A percentile compares a stretch with the other conserved stretches of the same genome.
Evolutionary conservation across 768 basidiomycete genomes (phyloP).

Genomic region (Trametes maxima): DNA sequence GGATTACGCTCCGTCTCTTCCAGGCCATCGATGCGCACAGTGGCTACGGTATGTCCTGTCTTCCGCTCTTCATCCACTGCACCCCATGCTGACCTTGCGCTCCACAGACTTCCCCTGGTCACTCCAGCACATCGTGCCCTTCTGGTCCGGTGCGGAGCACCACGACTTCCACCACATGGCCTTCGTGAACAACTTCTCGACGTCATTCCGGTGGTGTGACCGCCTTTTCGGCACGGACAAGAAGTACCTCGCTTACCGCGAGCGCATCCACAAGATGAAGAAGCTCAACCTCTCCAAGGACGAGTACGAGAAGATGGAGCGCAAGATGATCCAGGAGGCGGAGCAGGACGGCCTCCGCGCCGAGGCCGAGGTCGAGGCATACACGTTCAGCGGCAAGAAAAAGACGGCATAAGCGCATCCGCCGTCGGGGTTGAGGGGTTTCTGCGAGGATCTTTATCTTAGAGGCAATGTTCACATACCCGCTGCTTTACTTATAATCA

Average conservation of each 20-base stretch:
- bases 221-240: constrained; percentile 85
- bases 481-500: constrained; percentile 19
- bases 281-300: constrained; percentile 46
- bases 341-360: constrained; percentile 74
- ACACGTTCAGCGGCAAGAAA: constrained; percentile 27
- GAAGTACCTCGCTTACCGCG: constrained; percentile 84
- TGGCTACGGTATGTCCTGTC: constrained; percentile 72
- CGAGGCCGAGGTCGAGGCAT: constrained; percentile 51
- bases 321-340: constrained; percentile 64
- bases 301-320: constrained; percentile 58
- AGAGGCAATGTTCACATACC: constrained; percentile 18
- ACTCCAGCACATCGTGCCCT: constrained; percentile 85
- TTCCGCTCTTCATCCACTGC: not conserved
- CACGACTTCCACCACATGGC: constrained; percentile 99
- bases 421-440: not conserved
- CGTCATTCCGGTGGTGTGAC: constrained; percentile 95
- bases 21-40: constrained; percentile 98
- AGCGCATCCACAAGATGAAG: constrained; percentile 64
- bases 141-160: constrained; percentile 98
- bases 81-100: not conserved
- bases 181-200: constrained; percentile 92
- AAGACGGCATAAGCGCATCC: constrained; percentile 20
- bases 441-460: not conserved
- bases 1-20: constrained; percentile 93
- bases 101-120: constrained; percentile 94